phyloP scores from a whole-genome alignment of 148 eudicot species.

The Vaccinium darrowii region DNA sequence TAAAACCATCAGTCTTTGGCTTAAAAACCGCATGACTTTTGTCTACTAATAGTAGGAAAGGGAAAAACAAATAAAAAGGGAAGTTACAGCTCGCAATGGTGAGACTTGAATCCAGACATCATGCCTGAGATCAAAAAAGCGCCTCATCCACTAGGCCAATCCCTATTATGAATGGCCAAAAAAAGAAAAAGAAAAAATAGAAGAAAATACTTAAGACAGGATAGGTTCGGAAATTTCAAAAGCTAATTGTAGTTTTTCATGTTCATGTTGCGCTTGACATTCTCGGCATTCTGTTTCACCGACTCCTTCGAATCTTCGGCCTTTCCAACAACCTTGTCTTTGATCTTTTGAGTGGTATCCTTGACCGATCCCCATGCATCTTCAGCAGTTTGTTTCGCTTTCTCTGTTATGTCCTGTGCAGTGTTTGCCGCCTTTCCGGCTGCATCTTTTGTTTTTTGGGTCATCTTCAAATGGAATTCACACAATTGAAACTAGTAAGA shows the following conservation, averaged over 20 bases:
- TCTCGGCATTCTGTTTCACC: constrained; percentile 36
- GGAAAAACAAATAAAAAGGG: background rate
- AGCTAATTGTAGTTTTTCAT: constrained; percentile 40
- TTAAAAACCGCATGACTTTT: background rate
- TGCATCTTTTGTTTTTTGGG: constrained; percentile 35
- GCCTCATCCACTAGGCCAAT: background rate
- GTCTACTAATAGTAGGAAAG: background rate
- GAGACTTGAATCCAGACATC: background rate
- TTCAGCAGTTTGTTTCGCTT: constrained; percentile 69
- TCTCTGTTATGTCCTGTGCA: constrained; percentile 52
- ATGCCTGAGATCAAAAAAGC: background rate
- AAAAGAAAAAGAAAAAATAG: background rate
- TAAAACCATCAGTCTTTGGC: background rate
- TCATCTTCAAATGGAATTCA: constrained; percentile 20
- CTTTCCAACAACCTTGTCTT: constrained; percentile 53
- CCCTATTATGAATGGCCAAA: background rate
- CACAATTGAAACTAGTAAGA: background rate
- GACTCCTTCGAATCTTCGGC: constrained; percentile 54
- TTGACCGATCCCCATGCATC: constrained; percentile 74
- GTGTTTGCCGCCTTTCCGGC: constrained; percentile 29
- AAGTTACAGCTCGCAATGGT: background rate
- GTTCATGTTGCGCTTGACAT: constrained; percentile 48
- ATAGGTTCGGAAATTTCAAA: background rate
- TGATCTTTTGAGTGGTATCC: constrained; percentile 57
- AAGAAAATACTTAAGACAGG: background rate